These are phyloP conservation scores for Fonsecaea multimorphosa DNA, from an alignment of 2,329 filamentous ascomycete species.

Conservation along the genomic window DNA sequence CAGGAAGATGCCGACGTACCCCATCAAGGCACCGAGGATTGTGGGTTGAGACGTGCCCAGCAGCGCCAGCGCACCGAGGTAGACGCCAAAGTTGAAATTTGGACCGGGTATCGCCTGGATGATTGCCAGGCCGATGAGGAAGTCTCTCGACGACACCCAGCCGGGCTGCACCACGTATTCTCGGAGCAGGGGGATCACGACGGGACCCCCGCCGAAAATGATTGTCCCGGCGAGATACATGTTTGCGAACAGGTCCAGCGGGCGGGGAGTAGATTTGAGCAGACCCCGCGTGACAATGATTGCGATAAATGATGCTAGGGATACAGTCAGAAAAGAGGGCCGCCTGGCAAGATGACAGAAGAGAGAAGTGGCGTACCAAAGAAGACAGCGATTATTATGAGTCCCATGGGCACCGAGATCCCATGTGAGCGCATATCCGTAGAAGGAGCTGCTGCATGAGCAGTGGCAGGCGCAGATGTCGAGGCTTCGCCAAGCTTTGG, in stretches of 20 bases:
- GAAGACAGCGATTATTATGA: constrained; percentile 54
- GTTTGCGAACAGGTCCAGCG: constrained; percentile 70
- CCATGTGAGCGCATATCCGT: constrained; percentile 40
- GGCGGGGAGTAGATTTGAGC: constrained; percentile 50
- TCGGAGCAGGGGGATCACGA: constrained; percentile 68
- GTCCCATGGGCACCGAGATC: constrained; percentile 47
- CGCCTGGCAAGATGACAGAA: not conserved
- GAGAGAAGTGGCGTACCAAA: constrained; percentile 47
- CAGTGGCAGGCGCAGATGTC: not conserved
- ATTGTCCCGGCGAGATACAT: constrained; percentile 76
- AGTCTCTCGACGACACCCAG: constrained; percentile 74
- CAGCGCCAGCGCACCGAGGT: constrained; percentile 60
- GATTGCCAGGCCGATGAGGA: constrained; percentile 73
- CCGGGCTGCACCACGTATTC: constrained; percentile 68
- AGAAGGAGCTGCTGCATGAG: constrained; percentile 4
- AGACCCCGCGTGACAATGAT: constrained; percentile 51
- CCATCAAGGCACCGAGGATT: constrained; percentile 58
- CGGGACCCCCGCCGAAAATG: constrained; percentile 69
- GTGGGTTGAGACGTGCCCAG: constrained; percentile 47
- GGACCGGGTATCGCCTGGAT: constrained; percentile 71
- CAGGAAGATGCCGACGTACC: constrained; percentile 60
- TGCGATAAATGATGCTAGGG: constrained; percentile 58
- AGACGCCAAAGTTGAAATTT: constrained; percentile 60
- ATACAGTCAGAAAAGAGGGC: constrained; percentile 2
- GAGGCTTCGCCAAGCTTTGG: not conserved